Base-by-base conservation (phyloP, 148 eudicot species). In the Euryodendron excelsum region DNA sequence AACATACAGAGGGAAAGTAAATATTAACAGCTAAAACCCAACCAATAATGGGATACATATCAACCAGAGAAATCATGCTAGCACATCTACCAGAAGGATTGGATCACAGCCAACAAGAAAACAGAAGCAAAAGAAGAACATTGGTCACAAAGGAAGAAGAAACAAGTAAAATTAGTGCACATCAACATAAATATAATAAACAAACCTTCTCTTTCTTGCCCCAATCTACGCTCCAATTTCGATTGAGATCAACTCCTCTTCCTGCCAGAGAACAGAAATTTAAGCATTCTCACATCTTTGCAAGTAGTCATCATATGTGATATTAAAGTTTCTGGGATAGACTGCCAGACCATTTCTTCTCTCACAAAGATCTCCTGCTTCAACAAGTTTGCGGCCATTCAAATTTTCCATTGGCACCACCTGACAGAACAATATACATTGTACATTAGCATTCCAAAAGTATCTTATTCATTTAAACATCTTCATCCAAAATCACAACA, bases 221-320 rank as follows among this genome's bases (percentile, higher is more conserved):
- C 99, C 99, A 96, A 77, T 96, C 99, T 64, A 96, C 98, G 85
- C 98, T 89, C 99, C 99, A 96, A 82, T 96, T 96, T 70, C 99
- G 91, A 39, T 96, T 96, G 72, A 96, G 99, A 88, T 96, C 99
- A 84, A 96, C 99, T 85, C 99, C 99, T 85, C 99, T 90, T 85
- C 98, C 99, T 96, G 88, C 77, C 73, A 87, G 56, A 67, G 74
- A 83, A 83, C 55, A 70, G 80, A 61, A 67, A 72, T 59, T 15
- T 56, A 55, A 80, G 70, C 60, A 61, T 33, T 77, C n/a, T 31
- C 67, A 62, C 37, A 73, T 41, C 25, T 71, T 33, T 73, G 76
- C 44, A 68, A 44, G 45, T 41, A 73, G 14, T 56, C 41, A 73
- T 56, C 41, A 73, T 65, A 45, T 53, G 31, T 73, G 34, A 73